Evolutionary conservation across 2,329 filamentous ascomycete genomes (phyloP), one percentile per base, ranked within the genome.

Genomic region (Pseudogymnoascus sp.): DNA sequence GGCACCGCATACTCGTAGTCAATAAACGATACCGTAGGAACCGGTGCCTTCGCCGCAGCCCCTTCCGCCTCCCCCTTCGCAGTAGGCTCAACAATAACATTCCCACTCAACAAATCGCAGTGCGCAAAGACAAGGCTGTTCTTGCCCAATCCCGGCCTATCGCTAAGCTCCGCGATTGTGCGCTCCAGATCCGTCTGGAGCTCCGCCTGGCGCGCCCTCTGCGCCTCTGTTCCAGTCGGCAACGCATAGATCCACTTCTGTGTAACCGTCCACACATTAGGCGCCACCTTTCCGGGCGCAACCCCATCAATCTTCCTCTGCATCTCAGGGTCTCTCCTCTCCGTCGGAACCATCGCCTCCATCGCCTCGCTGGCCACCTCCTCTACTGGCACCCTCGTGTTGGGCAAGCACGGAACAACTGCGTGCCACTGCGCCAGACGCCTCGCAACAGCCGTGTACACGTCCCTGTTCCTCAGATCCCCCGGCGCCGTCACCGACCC

Each of bases 1-100:
- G 94, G 92, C 4, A 91, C 94, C 12, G 92, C 91, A 74, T 99
- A 99, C 74, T 99, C 94, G 78, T 97, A 99, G 76, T 99, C 94
- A 73, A 99, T 99, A 75, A 99, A 97, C 70, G 83, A 84, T 61
- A 93, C 87, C 2, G 76, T 79, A 57, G 81, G 78, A 22, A 78
- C 71, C 30, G 75, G 70, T 12, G 72, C 68, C 25, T 66, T 66
- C 18, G 66, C 63, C 37, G 67, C 69, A 30, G 74, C 67, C 47
- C 69, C 71, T 66, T 68, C 67, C 30, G 73, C 28, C 39, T 61
- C 64, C 12, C 64, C 41, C 67, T 41, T 72, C 71, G 60, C 65
- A 62, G 59, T 73, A 18, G 84, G 87, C 61, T 90, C 80, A 65
- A 97, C 84, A 70, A 99, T 97, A 66, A 99, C 90, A 72, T 99